Base-by-base conservation (phyloP, 1,284 basidiomycete species). In the Leucoagaricus sp. region DNA sequence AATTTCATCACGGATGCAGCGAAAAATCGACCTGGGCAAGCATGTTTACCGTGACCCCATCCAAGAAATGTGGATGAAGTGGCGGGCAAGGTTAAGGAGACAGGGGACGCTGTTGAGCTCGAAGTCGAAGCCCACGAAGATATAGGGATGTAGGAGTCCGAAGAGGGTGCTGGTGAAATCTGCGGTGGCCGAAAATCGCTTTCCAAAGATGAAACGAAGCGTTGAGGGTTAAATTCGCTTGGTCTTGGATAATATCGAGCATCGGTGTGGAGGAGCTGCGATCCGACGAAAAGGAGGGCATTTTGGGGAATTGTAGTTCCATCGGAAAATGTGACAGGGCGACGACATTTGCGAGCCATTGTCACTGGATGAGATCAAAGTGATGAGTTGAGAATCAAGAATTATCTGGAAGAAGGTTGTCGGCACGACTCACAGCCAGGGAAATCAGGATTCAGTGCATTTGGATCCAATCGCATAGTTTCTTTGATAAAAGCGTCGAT, bases 401-500 rank as follows among this genome's bases (percentile, higher is more conserved):
- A 34, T 28, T 41, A 13, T 10, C 7, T 5, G 28, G 15, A 46
- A 7, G 3, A 4, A 46, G 12, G 4, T 9, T 13, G 36, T n/a
- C n/a, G 5, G 26, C 15, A 3, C 21, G 41, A 38, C 55, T 8
- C 28, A 57, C 55, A 26, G 29, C 15, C 21, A 23, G 49, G 55
- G 19, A 38, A 51, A 13, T 25, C 36, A 9, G 25, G 26, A 53
- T 57, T 46, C 6, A 44, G 48, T 10, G 41, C 53, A 15, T 60
- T 54, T 8, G 53, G 51, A 26, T 49, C 61, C 36, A 67, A 28
- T n/a, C 67, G 62, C 60, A 69, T 64, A 4, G 68, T 67, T 54
- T 72, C 71, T 58, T 67, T 72, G 15, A 72, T 40, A 31, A 72
- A 71, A 34, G 69, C 69, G 28, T 72, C 70, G 2, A 71, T 23